These are phyloP conservation scores for Aegilops tauschii DNA, from an alignment of 176 grass and related monocot genomes.

Conservation along the genomic window DNA sequence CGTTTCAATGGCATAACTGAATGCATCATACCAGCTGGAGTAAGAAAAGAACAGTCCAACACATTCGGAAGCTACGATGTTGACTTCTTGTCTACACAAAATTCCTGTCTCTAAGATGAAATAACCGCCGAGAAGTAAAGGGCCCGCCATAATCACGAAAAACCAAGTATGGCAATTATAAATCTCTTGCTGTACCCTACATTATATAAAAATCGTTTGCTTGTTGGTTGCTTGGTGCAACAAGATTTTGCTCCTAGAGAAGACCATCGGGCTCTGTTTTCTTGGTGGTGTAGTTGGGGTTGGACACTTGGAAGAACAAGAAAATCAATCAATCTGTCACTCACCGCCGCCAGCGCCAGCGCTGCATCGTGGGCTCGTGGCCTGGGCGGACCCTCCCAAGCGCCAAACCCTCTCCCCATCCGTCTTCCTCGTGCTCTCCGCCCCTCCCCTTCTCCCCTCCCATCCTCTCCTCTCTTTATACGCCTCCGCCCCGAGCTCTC, in stretches of 20 bases:
- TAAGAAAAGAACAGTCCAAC: not conserved
- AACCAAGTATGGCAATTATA: not conserved
- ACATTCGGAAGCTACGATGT: not conserved
- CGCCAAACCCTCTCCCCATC: not conserved
- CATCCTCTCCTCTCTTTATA: conserved; percentile 35
- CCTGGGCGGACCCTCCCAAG: conserved; percentile 32
- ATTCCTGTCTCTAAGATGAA: not conserved
- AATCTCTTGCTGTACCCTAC: not conserved
- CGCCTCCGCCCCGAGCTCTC: conserved; percentile 25
- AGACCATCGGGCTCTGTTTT: too few relatives aligned
- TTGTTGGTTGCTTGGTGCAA: not conserved
- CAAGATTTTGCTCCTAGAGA: not conserved
- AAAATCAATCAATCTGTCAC: not conserved
- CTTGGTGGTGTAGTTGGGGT: not conserved
- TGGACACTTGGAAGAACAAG: not conserved
- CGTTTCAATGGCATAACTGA: not conserved
- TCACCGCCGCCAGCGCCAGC: not conserved
- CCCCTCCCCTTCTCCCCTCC: not conserved
- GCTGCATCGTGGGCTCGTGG: not conserved
- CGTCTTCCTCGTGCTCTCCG: conserved; percentile 54
- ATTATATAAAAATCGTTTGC: not conserved
- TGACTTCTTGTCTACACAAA: not conserved
- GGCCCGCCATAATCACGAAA: too few relatives aligned
- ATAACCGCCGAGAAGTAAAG: not conserved
- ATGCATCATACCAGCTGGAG: not conserved